Conservation (phyloP, 139 green algal species). For the Edaphochlamys debaryana region DNA sequence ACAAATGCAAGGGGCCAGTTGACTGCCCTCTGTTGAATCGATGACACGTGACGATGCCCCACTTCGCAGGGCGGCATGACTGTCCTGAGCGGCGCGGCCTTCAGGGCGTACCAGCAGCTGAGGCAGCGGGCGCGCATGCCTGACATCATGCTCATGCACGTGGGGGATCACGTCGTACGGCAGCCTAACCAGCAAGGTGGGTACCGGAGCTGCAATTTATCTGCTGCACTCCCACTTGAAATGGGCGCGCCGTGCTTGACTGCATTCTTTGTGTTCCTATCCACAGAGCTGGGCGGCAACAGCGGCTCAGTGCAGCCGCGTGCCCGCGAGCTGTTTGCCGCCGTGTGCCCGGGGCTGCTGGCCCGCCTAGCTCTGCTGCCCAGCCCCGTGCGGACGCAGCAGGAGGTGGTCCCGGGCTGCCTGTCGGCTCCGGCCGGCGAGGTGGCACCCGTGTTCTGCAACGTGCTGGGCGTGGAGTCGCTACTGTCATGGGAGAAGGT, state of each 20-base stretch:
- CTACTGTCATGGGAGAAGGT: neutral
- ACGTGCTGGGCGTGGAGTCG: neutral
- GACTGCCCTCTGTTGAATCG: neutral
- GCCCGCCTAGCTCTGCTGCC: conserved; percentile 1
- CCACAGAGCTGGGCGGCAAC: neutral
- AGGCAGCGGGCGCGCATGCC: neutral
- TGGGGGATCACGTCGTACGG: neutral
- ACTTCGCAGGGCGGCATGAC: neutral
- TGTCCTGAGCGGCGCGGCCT: neutral
- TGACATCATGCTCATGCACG: neutral
- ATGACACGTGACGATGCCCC: neutral
- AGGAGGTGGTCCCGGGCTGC: neutral
- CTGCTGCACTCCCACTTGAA: too few species aligned
- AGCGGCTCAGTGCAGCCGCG: neutral
- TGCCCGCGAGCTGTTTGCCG: neutral
- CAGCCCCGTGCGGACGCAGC: neutral
- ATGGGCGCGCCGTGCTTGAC: too few species aligned
- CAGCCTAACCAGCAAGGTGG: neutral
- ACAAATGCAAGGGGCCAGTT: neutral
- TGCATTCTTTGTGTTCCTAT: neutral
- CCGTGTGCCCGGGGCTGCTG: neutral
- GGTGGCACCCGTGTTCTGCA: conserved; percentile 8
- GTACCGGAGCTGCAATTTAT: too few species aligned
- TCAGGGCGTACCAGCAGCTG: neutral
- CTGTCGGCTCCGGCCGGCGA: neutral